These are phyloP conservation scores for Apium graveolens DNA, from an alignment of 129 eudicot genomes.

Conservation along the genomic window DNA sequence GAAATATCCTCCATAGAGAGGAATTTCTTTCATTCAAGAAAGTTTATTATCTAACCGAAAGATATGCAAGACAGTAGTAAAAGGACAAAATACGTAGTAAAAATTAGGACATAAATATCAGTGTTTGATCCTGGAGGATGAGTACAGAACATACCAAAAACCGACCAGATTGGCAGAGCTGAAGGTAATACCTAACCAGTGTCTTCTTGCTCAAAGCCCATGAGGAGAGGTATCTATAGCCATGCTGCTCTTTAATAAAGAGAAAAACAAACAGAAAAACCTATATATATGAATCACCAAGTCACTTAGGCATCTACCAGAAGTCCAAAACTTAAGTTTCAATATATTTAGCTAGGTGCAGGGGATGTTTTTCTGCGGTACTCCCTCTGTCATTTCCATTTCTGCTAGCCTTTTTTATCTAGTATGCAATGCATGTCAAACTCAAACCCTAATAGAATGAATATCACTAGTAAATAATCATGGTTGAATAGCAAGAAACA, in stretches of 20 bases:
- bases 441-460: background rate
- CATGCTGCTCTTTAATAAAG: background rate
- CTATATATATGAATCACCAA: background rate
- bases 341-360: background rate
- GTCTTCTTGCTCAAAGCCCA: constrained; percentile 1
- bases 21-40: too few relatives aligned
- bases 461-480: background rate
- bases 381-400: background rate
- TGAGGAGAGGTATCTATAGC: background rate
- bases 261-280: constrained; percentile 2
- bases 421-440: background rate
- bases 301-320: background rate
- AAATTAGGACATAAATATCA: background rate
- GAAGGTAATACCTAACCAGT: constrained; percentile 1
- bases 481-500: background rate
- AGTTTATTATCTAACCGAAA: too few relatives aligned
- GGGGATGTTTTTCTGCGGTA: background rate
- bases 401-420: background rate
- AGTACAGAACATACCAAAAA: background rate
- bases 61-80: too few relatives aligned
- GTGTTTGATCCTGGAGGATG: background rate
- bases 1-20: too few relatives aligned
- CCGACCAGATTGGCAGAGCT: constrained; percentile 6
- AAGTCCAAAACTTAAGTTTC: background rate
- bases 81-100: background rate